Conservation (phyloP, 768 basidiomycete genomes). For the Atractiella rhizophila region DNA sequence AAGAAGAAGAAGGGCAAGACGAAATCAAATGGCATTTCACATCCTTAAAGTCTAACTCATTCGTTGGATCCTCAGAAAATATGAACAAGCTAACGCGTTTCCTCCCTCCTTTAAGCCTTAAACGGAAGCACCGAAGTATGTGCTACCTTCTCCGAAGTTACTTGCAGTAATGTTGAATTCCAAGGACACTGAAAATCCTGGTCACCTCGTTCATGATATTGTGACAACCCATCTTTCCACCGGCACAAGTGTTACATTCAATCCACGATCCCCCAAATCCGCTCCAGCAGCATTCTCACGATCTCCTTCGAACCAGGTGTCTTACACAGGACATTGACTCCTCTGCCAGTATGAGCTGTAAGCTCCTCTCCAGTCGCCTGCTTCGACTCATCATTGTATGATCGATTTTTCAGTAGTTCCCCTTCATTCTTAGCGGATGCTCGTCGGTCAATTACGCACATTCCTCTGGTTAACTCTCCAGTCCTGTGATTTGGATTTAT, state of each 20-base stretch:
- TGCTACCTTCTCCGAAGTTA: no score
- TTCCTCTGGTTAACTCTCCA: constrained; percentile 4
- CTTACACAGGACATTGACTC: constrained; percentile 1
- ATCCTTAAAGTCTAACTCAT: background rate
- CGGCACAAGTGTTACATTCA: no score
- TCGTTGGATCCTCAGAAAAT: no score
- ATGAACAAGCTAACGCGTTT: no score
- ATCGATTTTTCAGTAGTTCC: background rate
- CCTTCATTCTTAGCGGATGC: background rate
- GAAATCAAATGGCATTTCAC: background rate
- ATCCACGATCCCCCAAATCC: constrained; percentile 1
- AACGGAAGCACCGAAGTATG: no score
- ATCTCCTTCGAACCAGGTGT: constrained; percentile 3
- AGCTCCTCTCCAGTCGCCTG: background rate
- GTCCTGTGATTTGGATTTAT: background rate
- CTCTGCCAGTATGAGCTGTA: background rate
- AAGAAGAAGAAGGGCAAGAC: background rate
- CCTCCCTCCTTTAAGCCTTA: no score
- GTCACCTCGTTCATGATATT: no score
- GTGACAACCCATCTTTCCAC: no score
- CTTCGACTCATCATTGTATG: constrained; percentile 1
- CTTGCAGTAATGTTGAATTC: no score
- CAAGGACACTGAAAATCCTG: no score
- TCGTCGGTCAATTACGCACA: constrained; percentile 6
- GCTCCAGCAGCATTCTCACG: background rate